Conservation (phyloP, 2,329 filamentous ascomycete species). For the Sordariomycetes sp. region DNA sequence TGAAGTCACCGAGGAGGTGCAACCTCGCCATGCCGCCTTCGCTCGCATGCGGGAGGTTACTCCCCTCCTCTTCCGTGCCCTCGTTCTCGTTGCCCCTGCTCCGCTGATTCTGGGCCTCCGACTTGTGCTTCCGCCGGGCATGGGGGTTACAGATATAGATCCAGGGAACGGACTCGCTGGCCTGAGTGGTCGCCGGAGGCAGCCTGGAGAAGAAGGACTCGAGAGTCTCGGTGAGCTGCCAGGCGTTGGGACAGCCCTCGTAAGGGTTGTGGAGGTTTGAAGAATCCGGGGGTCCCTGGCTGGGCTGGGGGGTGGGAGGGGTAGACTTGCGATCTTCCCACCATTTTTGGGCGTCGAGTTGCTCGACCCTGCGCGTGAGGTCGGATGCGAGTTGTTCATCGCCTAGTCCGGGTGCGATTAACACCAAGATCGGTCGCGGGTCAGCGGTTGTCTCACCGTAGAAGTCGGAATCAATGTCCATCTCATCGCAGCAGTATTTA, state of each 20-base stretch:
- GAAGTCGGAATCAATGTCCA: slow-evolving; percentile 10
- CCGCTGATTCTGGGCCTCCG: slow-evolving; percentile 17
- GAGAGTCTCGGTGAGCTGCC: slow-evolving; percentile 51
- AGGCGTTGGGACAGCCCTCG: slow-evolving; percentile 37
- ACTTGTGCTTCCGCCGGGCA: slow-evolving; percentile 21
- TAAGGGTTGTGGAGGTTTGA: slow-evolving; percentile 43
- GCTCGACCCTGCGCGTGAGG: slow-evolving; percentile 34
- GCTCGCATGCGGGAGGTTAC: slow-evolving; percentile 33
- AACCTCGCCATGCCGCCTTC: slow-evolving; percentile 38
- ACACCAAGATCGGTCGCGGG: background rate
- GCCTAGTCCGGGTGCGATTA: slow-evolving; percentile 26
- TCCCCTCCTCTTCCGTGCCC: slow-evolving; percentile 28
- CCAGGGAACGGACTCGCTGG: slow-evolving; percentile 40
- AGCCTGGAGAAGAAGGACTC: slow-evolving; percentile 54
- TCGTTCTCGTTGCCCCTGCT: slow-evolving; percentile 34
- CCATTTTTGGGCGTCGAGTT: slow-evolving; percentile 37
- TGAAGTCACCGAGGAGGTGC: slow-evolving; percentile 29
- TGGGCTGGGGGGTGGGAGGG: slow-evolving; percentile 1
- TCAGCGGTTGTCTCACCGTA: slow-evolving; percentile 7
- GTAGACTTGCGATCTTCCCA: slow-evolving; percentile 20
- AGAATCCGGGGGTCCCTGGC: slow-evolving; percentile 4
- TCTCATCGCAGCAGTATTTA: slow-evolving; percentile 4
- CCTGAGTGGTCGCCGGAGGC: slow-evolving; percentile 48
- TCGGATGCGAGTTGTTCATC: slow-evolving; percentile 31
- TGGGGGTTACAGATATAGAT: slow-evolving; percentile 62